Base-by-base conservation (phyloP, 805 yeast species). In the Candida krabiensis region DNA sequence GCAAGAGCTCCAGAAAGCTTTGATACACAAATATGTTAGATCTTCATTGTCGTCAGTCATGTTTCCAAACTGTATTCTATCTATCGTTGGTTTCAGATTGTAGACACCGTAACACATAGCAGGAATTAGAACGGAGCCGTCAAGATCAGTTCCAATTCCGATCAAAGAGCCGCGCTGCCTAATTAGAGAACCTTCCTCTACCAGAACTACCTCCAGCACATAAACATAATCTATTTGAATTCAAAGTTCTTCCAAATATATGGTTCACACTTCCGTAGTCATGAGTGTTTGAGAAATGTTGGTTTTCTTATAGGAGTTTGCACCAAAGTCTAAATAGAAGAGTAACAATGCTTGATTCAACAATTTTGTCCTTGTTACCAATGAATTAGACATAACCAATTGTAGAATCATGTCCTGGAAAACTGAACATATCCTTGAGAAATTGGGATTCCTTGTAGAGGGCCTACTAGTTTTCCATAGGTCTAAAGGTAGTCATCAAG, bases 171-270 rank as follows among this genome's bases (percentile, higher is more conserved):
- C 83, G 33, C 69, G 70, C 53, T 71, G 64, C 1, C 71, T 77
- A 27, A 76, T 66, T 35, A 75, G 50, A 0, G 82, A 73, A 37
- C 81, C 80, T 55, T 78, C 84, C 31, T 84, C 84, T 14, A n/a
- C 80, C 77, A 5, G 80, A 72, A 2, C 79, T 72, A 7, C 84
- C 84, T 40, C 83, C 83, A 4, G 77, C 69, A n/a, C 79, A 67
- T 41, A 77, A 63, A 18, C 64, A 56, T 30, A 74, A 60, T 44
- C 78, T 76, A 54, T 60, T 57, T 0, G 81, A 70, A 49, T 78
- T 77, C 43, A 65, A 56, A 3, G 79, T 66, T 33, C 67, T 58
- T 3, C 81, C 82, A 30, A 64, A 68, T 43, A 78, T 60, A 50
- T 69, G 68, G 50, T 75, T 73, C 44, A 61, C 56, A 12, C 79